Evolutionary conservation across 2,329 filamentous ascomycete species (phyloP).

Genomic region (Zasmidium angulare): DNA sequence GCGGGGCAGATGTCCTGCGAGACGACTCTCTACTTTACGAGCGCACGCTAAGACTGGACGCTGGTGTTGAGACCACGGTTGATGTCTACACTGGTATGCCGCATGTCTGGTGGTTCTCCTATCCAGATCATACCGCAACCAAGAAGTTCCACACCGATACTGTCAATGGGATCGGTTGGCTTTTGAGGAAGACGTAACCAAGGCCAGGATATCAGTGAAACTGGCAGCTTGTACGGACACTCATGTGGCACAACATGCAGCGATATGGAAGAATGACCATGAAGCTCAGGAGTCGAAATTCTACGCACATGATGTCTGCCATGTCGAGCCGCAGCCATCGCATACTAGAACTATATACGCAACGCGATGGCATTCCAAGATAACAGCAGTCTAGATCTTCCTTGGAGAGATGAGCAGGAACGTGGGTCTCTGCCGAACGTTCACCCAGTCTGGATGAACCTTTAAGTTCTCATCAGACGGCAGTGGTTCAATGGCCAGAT

Average conservation of each 20-base stretch:
- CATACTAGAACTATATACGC: no score
- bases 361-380: no score
- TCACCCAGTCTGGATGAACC: background rate
- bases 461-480: background rate
- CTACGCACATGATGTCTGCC: no score
- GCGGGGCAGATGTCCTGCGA: slow-evolving; percentile 44
- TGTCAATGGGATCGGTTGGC: background rate
- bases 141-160: background rate
- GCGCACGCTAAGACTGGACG: slow-evolving; percentile 44
- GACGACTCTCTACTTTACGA: slow-evolving; percentile 58
- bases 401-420: background rate
- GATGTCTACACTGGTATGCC: slow-evolving; percentile 46
- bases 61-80: slow-evolving; percentile 44
- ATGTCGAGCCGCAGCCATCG: no score
- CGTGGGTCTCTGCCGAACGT: background rate
- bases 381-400: background rate
- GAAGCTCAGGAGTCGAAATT: no score
- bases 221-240: no score
- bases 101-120: slow-evolving; percentile 33
- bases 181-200: no score
- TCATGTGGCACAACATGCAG: no score
- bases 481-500: background rate
- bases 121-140: background rate
- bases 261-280: no score
- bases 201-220: no score